Conservation (phyloP, 192 early-diverging fungal species). For the Gorgonomyces haynaldii region DNA sequence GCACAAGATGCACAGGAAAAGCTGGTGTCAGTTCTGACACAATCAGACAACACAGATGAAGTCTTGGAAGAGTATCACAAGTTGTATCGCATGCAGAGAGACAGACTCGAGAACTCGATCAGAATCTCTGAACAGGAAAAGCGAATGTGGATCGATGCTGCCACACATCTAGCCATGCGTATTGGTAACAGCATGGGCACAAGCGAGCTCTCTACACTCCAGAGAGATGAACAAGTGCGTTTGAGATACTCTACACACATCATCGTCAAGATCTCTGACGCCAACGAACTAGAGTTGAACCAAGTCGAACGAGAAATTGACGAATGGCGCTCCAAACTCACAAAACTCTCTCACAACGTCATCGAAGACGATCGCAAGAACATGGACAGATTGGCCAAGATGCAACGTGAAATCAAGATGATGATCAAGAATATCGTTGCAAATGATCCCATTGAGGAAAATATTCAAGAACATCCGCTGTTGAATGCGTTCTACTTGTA, state of each 20-base stretch:
- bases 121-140: conserved; percentile 39
- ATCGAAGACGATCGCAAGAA: conserved; percentile 45
- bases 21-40: conserved; percentile 35
- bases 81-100: conserved; percentile 45
- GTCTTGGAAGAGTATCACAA: conserved; percentile 48
- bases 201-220: conserved; percentile 32
- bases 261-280: conserved; percentile 34
- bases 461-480: conserved; percentile 34
- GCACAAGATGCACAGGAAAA: conserved; percentile 43
- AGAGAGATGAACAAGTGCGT: conserved; percentile 37
- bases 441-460: conserved; percentile 23
- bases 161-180: conserved; percentile 35
- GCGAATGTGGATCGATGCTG: conserved; percentile 47
- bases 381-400: conserved; percentile 35
- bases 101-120: conserved; percentile 39
- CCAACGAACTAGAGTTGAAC: conserved; percentile 32
- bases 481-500: conserved; percentile 34
- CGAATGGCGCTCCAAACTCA: conserved; percentile 33
- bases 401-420: conserved; percentile 35
- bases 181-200: conserved; percentile 46
- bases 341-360: conserved; percentile 34
- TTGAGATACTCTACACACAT: conserved; percentile 37
- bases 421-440: conserved; percentile 35
- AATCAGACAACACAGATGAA: conserved; percentile 43
- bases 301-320: conserved; percentile 39